Percentiles rank a stretch among this genome's conserved stretches.
phyloP scores from a whole-genome alignment of 306 rosid species.

The Gynostemma pentaphyllum region DNA sequence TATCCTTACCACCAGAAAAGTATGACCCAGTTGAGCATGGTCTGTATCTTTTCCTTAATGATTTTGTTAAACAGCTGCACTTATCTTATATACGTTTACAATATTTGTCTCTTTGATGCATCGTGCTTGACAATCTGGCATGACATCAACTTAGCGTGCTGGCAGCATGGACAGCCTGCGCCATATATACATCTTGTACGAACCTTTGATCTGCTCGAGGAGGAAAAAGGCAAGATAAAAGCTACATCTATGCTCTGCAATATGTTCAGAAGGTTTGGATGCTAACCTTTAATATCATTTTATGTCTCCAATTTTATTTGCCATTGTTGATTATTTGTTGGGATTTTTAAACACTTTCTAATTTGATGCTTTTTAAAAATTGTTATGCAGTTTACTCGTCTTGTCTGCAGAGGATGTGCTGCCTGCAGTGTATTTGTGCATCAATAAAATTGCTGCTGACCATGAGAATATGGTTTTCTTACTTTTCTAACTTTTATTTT shows the following conservation, averaged over 20 bases:
- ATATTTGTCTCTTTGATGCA: not conserved
- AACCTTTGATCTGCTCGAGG: constrained; percentile 68
- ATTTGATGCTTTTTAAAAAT: constrained; percentile 4
- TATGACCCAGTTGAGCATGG: constrained; percentile 55
- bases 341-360: not conserved
- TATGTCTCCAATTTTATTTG: not conserved
- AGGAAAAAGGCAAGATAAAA: constrained; percentile 82
- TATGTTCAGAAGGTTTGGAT: constrained; percentile 79
- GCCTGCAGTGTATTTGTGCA: constrained; percentile 85
- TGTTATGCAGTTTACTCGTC: constrained; percentile 61
- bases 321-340: not conserved
- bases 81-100: not conserved
- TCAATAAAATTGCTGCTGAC: constrained; percentile 74
- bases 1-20: constrained; percentile 56
- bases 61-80: not conserved
- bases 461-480: constrained; percentile 63
- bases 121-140: constrained; percentile 18
- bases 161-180: constrained; percentile 67
- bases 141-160: constrained; percentile 45
- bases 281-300: constrained; percentile 9
- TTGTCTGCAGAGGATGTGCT: constrained; percentile 76
- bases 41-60: not conserved
- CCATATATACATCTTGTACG: constrained; percentile 89
- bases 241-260: constrained; percentile 82
- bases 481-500: not conserved